Evolutionary conservation across 768 basidiomycete genomes (phyloP).

Genomic region (Tephrocybe sp.): DNA sequence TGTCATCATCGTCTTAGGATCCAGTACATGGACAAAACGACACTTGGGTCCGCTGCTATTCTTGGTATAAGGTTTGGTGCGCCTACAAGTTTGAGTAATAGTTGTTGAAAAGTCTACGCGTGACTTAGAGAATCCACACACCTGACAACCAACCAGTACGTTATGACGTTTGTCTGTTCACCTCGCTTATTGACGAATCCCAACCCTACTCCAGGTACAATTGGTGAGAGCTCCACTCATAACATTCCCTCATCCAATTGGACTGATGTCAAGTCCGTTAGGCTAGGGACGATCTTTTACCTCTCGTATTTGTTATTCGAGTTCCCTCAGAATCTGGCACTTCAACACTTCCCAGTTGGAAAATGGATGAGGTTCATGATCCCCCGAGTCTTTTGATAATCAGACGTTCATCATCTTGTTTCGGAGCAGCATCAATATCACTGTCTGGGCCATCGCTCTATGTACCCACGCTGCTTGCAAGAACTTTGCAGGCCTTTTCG

Average conservation of each 20-base stretch:
- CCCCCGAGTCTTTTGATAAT: not conserved
- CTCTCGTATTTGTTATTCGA: constrained; percentile 70
- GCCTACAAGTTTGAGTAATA: too few species aligned
- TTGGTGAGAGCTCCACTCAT: constrained; percentile 40
- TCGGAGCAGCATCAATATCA: constrained; percentile 55
- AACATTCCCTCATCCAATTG: too few species aligned
- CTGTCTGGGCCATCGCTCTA: constrained; percentile 63
- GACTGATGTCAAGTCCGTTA: constrained; percentile 22
- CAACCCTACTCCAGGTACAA: constrained; percentile 48
- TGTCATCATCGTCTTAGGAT: constrained; percentile 58
- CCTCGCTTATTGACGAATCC: not conserved
- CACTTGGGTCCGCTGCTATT: constrained; percentile 65
- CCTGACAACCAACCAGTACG: constrained; percentile 65
- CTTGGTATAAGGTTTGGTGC: constrained; percentile 59
- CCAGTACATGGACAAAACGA: constrained; percentile 82
- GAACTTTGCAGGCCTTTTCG: constrained; percentile 64
- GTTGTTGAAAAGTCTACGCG: not conserved
- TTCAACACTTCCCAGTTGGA: constrained; percentile 74
- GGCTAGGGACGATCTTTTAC: constrained; percentile 79
- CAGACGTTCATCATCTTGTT: not conserved
- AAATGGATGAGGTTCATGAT: constrained; percentile 73
- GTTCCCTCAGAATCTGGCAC: constrained; percentile 70
- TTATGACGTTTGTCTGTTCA: not conserved
- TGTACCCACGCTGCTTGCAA: constrained; percentile 68
- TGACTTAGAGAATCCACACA: constrained; percentile 52